Base-by-base conservation (phyloP, 106 monocot species). In the Dioscorea dumetorum region DNA sequence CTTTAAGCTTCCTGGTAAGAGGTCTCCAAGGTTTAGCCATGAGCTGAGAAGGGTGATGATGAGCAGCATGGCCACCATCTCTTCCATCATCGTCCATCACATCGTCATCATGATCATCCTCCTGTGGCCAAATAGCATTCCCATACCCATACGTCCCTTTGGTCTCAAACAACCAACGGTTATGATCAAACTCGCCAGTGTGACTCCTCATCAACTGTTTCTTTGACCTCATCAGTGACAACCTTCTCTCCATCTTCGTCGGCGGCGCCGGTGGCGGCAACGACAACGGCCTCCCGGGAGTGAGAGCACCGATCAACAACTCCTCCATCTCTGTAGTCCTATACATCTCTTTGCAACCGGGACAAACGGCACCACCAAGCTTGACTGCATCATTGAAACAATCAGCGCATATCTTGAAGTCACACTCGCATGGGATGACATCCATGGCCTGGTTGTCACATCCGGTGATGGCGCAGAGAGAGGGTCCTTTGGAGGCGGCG, bases 321-420 rank as follows among this genome's bases (percentile, higher is more conserved):
- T 81, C 81, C 19, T 76, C 81, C 1, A 76, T 20, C 20, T 88
- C 88, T 0, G 67, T 81, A 1, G 73, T 67, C 76, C 71, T 81
- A 58, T 88, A 88, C 2, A 73, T 63, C 64, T 88, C 88, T 74
- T 88, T 88, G 58, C 88, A 88, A 0, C 88, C 88, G 0, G 84
- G 84, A 59, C 88, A 88, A 1, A 76, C 22, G 2, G 66, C 76
- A 7, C 67, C 88, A 16, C 72, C 80, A 4, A 50, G 22, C 48
- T 71, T 74, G 12, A 77, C 74, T 0, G 73, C 81, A 33, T 88
- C 84, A 4, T 22, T 20, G 74, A 84, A 88, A 67, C 88, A 88
- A 0, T 88, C 88, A 0, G 63, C n/a, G 63, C 88, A 88, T 50
- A 84, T 88, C 73, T 84, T 88, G 79, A 76, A 81, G 52, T 77